Evolutionary conservation across 768 basidiomycete species (phyloP).

Genomic region (Psilocybe subaeruginosa): DNA sequence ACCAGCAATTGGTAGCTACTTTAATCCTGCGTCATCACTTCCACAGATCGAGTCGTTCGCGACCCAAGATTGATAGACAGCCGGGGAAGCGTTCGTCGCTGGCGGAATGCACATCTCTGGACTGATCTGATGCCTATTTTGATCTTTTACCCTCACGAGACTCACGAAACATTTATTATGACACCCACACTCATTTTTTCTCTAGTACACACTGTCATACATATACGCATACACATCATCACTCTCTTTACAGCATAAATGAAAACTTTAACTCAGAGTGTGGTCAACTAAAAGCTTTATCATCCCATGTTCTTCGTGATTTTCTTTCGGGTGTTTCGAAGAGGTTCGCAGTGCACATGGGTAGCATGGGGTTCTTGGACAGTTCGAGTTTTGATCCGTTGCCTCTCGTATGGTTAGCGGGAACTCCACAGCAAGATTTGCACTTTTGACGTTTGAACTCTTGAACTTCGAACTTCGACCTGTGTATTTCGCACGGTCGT

Average conservation of each 20-base stretch:
- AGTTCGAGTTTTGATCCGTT: too few relatives aligned
- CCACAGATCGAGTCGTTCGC: background rate
- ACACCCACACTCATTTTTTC: background rate
- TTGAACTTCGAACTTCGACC: too few relatives aligned
- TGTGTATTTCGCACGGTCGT: too few relatives aligned
- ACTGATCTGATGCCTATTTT: background rate
- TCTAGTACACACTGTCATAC: background rate
- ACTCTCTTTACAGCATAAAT: background rate
- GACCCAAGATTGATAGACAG: background rate
- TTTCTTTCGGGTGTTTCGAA: too few relatives aligned
- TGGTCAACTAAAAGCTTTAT: too few relatives aligned
- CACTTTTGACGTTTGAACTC: too few relatives aligned
- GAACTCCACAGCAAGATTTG: too few relatives aligned
- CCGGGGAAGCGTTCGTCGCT: background rate
- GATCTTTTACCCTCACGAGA: background rate
- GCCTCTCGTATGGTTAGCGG: too few relatives aligned
- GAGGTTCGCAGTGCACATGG: too few relatives aligned
- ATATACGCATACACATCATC: background rate
- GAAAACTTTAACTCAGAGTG: background rate
- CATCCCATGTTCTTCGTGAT: too few relatives aligned
- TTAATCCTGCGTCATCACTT: conserved; percentile 8
- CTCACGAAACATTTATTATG: background rate
- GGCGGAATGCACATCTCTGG: background rate
- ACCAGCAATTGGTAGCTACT: conserved; percentile 17
- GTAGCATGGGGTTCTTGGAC: too few relatives aligned